These are phyloP conservation scores for Dissoconium aciculare DNA, from an alignment of 2,329 filamentous ascomycete genomes.

Conservation along the genomic window DNA sequence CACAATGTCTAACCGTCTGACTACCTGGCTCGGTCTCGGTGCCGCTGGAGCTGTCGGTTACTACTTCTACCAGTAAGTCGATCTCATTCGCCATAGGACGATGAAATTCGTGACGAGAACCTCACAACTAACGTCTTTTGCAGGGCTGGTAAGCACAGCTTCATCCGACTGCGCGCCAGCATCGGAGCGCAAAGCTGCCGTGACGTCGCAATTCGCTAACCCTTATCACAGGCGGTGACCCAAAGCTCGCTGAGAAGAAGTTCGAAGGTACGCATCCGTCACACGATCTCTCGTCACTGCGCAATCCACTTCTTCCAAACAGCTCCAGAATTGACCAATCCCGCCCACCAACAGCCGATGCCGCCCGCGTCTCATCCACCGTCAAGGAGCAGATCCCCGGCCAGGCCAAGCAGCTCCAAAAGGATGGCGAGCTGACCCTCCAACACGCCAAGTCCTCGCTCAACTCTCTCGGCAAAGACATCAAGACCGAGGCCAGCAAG, in stretches of 20 bases:
- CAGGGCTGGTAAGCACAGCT: background rate
- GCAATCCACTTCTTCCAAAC: background rate
- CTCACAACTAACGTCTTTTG: no score
- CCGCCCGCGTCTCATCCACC: conserved; percentile 51
- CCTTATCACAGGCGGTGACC: conserved; percentile 59
- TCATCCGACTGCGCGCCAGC: background rate
- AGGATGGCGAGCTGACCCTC: conserved; percentile 31
- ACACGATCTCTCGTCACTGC: no score
- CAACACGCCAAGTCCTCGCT: conserved; percentile 43
- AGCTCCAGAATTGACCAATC: background rate
- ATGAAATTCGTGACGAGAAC: no score
- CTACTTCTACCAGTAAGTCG: conserved; percentile 81
- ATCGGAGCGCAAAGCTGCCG: background rate
- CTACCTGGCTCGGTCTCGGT: conserved; percentile 41
- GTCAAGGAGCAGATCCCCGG: conserved; percentile 53
- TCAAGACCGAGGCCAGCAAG: conserved; percentile 32
- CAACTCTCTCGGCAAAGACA: conserved; percentile 49
- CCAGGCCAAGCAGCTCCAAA: conserved; percentile 46
- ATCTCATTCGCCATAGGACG: no score
- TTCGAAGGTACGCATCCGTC: conserved; percentile 52
- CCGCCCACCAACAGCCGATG: conserved; percentile 48
- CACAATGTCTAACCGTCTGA: conserved; percentile 16
- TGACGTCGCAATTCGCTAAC: no score
- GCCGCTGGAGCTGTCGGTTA: conserved; percentile 59
- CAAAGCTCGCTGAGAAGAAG: conserved; percentile 72